Base-by-base conservation (phyloP, 345 rosid species). In the Carallia pectinifolia region DNA sequence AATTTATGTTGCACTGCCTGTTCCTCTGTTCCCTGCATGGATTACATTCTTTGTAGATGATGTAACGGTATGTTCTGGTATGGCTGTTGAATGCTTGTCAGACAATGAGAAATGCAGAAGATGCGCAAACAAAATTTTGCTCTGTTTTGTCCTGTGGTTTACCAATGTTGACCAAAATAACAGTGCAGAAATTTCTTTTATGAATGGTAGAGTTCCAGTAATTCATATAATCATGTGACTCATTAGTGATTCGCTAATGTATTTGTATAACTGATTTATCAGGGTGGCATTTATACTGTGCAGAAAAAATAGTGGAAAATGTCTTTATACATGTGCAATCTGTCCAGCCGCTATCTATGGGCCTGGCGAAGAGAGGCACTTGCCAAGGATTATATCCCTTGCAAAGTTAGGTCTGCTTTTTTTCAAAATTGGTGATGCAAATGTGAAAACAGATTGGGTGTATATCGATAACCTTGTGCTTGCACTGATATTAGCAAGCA, bases 331-430 rank as follows among this genome's bases (percentile, higher is more conserved):
- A 0, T 91, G 96, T 79, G 95, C 93, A 0, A 61, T 94, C 44
- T 97, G 97, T 65, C 96, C 97, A 39, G 97, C 98, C 62, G 97
- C 98, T 61, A 88, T 94, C 38, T 91, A 94, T 68, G 97, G 97
- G 68, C 98, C 91, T 0, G 96, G 98, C 3, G 97, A 94, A 84
- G 97, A 91, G 71, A 83, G 98, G 58, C 98, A 88, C 79, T 77
- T 94, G 67, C 98, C 96, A 23, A 87, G 98, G 81, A 88, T 94
- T 58, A 67, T 94, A 65, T 84, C 85, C 47, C 73, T 86, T 54
- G 89, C 92, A 0, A 87, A 91, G 83, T 34, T 91, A 60, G 96
- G 97, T 58, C 79, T 94, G 68, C 16, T 85, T 23, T 78, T 73
- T 8, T 94, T 91, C 73, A 88, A 53, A 73, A 80, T 85, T 50